Base-by-base conservation (phyloP, 306 rosid species). In the Cucurbita ficifolia region DNA sequence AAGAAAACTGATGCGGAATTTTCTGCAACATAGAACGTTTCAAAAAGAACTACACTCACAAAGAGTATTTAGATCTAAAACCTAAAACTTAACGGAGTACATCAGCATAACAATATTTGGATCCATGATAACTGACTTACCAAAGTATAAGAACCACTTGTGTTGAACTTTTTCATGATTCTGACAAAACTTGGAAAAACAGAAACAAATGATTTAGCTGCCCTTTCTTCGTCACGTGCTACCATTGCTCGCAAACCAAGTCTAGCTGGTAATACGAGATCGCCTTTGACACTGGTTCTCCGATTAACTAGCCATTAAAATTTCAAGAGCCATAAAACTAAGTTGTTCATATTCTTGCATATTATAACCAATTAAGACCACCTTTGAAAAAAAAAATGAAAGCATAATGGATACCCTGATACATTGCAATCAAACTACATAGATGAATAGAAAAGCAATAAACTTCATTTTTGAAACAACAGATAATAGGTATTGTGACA, bases 131-230 rank as follows among this genome's bases (percentile, higher is more conserved):
- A 38, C 73, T 77, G 76, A 80, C 92, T 87, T 81, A 86, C 98
- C 90, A 92, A 77, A 46, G 98, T 92, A 86, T 84, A 87, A 76
- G 96, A 92, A 75, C 98, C 96, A 36, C 96, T 84, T 73, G 87
- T 84, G 79, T 92, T 92, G 88, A 92, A 92, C 87, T 63, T 88
- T 71, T 90, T 92, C 96, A 92, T 92, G 82, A 88, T 88, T 83
- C 89, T 92, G 79, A 90, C 98, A 76, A 92, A 92, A 79, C 13
- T 84, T 57, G 96, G 98, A 81, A 81, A 92, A 73, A 87, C 82
- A 61, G 96, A 92, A 79, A 81, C 78, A 76, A 92, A 92, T 46
- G 96, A 86, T 77, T 81, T 86, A 79, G 96, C 91, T 48, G 82
- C 87, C 75, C 86, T 84, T 78, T 88, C 91, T 74, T 90, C 98